Evolutionary conservation across 2,329 filamentous ascomycete species (phyloP), one percentile per base, ranked within the genome.

Genomic region (Balansia obtecta): DNA sequence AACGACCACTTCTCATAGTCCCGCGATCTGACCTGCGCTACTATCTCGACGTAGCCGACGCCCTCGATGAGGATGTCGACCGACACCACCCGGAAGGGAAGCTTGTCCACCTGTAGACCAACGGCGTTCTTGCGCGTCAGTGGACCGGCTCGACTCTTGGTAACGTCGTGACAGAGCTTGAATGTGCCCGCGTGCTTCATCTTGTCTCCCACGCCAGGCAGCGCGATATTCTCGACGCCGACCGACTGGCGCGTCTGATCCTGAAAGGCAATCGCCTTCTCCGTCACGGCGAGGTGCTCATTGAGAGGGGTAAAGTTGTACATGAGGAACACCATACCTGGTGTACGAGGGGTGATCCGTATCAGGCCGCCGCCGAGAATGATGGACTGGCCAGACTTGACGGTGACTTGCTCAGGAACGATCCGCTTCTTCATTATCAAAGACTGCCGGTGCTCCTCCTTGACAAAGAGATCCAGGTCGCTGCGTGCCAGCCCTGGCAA

Each of bases 61-160:
- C 93, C 89, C 64, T 97, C 91, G 46, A 98, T 82, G 13, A 98
- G 71, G 22, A 98, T 81, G 62, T 98, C 94, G 0, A 84, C 77
- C 9, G 85, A 81, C 53, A 93, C 75, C 2, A 97, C 81, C 13
- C 79, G 77, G 66, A 90, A 98, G 0, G 89, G 88, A 4, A 97
- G 71, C 15, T 74, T 70, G 2, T 87, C 81, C 0, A 85, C 75
- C 50, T 78, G 80, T 44, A 83, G 71, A 39, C 76, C 81, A 43
- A 76, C 76, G 2, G 79, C 85, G 46, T 77, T 72, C 52, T 74
- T 78, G 33, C 75, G 71, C 3, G 85, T 87, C 40, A 90, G 66
- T 0, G 86, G 84, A 0, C 88, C 89, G 0, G 88, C 79, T 44
- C 90, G 82, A 55, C 76, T 73, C 60, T 79, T 85, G 1, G 93